Conservation (phyloP, 1,284 basidiomycete genomes). For the Fomitopsis palustris region DNA sequence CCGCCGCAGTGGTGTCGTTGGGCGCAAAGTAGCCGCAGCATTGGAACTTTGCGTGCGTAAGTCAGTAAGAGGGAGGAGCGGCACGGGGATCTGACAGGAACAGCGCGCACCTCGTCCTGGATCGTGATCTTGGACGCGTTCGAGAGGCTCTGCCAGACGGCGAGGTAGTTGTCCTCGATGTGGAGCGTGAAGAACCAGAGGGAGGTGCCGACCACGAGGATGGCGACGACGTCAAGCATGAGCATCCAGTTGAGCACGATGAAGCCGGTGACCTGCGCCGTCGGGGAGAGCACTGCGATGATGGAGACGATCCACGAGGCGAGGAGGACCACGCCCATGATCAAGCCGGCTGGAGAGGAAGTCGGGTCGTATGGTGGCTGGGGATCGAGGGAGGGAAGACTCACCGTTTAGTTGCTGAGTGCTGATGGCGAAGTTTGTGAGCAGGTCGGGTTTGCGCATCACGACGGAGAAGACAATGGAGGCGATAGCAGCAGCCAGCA, state of each 20-base stretch:
- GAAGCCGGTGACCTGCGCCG: constrained; percentile 63
- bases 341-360: constrained; percentile 54
- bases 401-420: constrained; percentile 57
- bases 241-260: constrained; percentile 73
- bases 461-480: constrained; percentile 65
- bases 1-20: constrained; percentile 54
- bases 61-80: neutral
- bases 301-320: constrained; percentile 68
- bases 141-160: constrained; percentile 47
- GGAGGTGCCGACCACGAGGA: constrained; percentile 61
- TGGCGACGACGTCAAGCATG: constrained; percentile 53
- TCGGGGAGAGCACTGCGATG: constrained; percentile 64
- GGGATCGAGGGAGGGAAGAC: constrained; percentile 18
- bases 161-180: constrained; percentile 64
- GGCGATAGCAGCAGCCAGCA: constrained; percentile 66
- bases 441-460: constrained; percentile 60
- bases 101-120: constrained; percentile 63
- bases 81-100: neutral
- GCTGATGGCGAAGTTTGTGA: constrained; percentile 69
- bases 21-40: constrained; percentile 83
- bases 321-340: constrained; percentile 68
- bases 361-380: neutral
- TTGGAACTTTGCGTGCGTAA: constrained; percentile 43
- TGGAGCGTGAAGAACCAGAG: constrained; percentile 79
- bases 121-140: constrained; percentile 49